Conservation (phyloP, 441 rosid genomes). For the Eutrema salsugineum region DNA sequence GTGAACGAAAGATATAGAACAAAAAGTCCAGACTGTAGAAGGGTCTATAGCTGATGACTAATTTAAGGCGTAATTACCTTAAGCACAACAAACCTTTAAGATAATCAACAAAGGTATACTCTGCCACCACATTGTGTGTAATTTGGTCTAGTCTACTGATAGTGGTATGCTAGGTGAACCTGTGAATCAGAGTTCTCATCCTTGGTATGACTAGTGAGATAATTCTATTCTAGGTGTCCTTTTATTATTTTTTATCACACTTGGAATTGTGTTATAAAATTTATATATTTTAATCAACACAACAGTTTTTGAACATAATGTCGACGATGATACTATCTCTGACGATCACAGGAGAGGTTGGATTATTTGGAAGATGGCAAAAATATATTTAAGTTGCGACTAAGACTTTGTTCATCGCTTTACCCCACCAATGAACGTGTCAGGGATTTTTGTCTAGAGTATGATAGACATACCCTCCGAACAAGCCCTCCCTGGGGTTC, state of each 20-base stretch:
- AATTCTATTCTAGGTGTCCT: not conserved
- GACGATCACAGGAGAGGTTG: slow-evolving; percentile 74
- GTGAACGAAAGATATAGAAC: not conserved
- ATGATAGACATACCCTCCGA: slow-evolving; percentile 97
- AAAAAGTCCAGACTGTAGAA: slow-evolving; percentile 6
- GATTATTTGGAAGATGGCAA: slow-evolving; percentile 99
- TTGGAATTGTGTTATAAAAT: not conserved
- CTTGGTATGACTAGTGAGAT: slow-evolving; percentile 3
- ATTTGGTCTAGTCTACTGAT: slow-evolving; percentile 5
- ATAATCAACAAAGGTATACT: not conserved
- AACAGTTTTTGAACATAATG: slow-evolving; percentile 1
- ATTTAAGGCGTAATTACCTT: not conserved
- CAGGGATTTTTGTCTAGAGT: slow-evolving; percentile 97
- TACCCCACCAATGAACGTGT: slow-evolving; percentile 94
- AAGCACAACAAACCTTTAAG: not conserved
- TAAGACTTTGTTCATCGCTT: slow-evolving; percentile 93
- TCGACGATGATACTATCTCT: not conserved
- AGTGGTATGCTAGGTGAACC: slow-evolving; percentile 3
- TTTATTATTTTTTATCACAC: not conserved
- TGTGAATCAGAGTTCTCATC: not conserved
- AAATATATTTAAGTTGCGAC: slow-evolving; percentile 78
- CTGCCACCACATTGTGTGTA: slow-evolving; percentile 19
- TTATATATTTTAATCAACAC: not conserved
- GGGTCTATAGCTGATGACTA: not conserved
- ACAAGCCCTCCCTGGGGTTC: slow-evolving; percentile 99